Base-by-base conservation (phyloP, 306 rosid species). In the Casuarina glauca region DNA sequence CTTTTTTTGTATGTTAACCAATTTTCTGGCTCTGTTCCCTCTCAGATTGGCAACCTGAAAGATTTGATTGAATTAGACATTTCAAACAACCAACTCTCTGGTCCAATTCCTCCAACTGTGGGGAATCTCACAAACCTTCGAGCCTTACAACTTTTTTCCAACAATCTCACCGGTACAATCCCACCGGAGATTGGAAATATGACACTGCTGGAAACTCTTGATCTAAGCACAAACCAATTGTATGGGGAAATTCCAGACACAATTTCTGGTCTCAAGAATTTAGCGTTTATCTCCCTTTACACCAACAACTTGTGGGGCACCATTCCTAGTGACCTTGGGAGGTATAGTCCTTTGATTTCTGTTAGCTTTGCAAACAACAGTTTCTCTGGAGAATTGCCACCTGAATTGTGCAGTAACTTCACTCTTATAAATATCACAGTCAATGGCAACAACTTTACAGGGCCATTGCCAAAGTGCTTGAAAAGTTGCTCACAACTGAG, bases 311-410 rank as follows among this genome's bases (percentile, higher is more conserved):
- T 92, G 57, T 77, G 75, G 0, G 95, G 93, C 4, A 79, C 13
- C 42, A 80, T 92, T 84, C 88, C 95, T 20, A 58, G 32, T 26
- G 32, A 26, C 32, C 32, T 26, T 26, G 32, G 32, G 32, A 26
- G 32, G 32, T 26, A 26, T 45, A 90, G 81, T 76, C 94, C 85
- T 64, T 5, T 91, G 84, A 8, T 0, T 12, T 4, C 0, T 39
- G 78, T 90, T 49, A 86, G 75, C 81, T 82, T 88, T 63, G 81
- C 96, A 1, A 81, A 84, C 83, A 92, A 92, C 89, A 82, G 73
- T 58, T 90, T 92, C 83, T 77, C 90, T 1, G 95, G 97, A 81
- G 86, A 87, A 69, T 74, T 92, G 74, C 97, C 97, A 13, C 72
- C 87, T 54, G 83, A 81, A 36, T 48, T 91, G 62, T 91, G 97